phyloP scores from a whole-genome alignment of 2,329 filamentous ascomycete genomes.

The Stylonectria norvegica region DNA sequence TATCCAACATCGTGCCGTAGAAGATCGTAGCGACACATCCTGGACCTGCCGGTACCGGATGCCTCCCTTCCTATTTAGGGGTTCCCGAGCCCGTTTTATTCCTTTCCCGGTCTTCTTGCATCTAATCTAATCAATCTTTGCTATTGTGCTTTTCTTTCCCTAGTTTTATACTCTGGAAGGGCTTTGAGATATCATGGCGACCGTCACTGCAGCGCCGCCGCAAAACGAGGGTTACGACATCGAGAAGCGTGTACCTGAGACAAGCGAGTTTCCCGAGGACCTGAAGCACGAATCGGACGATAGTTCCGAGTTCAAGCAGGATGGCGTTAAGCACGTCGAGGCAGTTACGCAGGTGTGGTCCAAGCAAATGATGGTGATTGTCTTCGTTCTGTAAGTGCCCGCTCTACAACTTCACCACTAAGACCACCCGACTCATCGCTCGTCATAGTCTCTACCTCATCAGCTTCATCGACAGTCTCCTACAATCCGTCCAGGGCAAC shows the following conservation, averaged over 20 bases:
- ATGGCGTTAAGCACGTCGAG: conserved; percentile 37
- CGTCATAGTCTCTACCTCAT: conserved; percentile 37
- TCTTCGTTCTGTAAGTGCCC: conserved; percentile 36
- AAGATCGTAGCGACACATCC: no score
- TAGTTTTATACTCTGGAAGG: no score
- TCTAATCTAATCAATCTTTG: no score
- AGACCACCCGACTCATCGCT: neutral
- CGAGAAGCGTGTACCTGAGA: conserved; percentile 1
- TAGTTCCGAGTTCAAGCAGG: conserved; percentile 29
- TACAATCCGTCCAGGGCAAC: conserved; percentile 40
- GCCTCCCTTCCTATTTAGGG: no score
- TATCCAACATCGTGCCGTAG: no score
- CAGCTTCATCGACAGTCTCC: conserved; percentile 36
- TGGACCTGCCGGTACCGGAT: no score
- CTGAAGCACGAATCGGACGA: conserved; percentile 3
- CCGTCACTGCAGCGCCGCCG: neutral
- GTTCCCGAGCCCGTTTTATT: no score
- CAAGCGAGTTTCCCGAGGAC: neutral
- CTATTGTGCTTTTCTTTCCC: no score
- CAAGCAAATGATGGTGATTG: conserved; percentile 32
- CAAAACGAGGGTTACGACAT: conserved; percentile 1
- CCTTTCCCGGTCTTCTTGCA: no score
- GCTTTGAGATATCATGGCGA: neutral
- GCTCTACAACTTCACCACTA: neutral
- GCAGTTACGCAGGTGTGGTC: conserved; percentile 39